phyloP scores from a whole-genome alignment of 305 asterid genomes.

The Solanum chacoense region DNA sequence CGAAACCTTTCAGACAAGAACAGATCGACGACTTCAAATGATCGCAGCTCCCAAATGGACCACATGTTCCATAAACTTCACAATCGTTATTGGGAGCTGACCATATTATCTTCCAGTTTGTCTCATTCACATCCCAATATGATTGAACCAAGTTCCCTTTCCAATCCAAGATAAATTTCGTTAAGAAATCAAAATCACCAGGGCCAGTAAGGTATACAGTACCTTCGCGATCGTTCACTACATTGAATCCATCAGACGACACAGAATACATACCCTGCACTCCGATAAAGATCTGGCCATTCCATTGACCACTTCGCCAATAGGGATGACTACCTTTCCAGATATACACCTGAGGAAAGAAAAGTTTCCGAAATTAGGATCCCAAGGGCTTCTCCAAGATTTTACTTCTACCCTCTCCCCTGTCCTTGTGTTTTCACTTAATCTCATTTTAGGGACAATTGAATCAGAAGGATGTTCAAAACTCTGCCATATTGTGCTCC shows the following conservation, averaged over 20 bases:
- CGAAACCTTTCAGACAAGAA: conserved; percentile 45
- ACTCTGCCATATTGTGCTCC: conserved; percentile 27
- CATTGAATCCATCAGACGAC: conserved; percentile 13
- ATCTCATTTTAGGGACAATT: not conserved
- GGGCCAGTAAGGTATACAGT: conserved; percentile 13
- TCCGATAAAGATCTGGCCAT: conserved; percentile 25
- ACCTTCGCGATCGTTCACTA: conserved; percentile 10
- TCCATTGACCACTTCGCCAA: conserved; percentile 45
- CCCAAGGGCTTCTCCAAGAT: not conserved
- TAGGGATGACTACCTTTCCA: conserved; percentile 22
- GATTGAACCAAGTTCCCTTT: conserved; percentile 19
- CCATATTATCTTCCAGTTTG: conserved; percentile 16
- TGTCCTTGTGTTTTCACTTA: not conserved
- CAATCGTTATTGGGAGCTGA: conserved; percentile 20
- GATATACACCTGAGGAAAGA: conserved; percentile 15
- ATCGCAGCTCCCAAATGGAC: conserved; percentile 40
- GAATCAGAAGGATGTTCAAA: conserved; percentile 12
- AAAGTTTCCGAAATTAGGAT: not conserved
- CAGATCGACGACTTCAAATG: conserved; percentile 2
- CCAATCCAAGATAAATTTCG: conserved; percentile 14
- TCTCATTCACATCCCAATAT: conserved; percentile 17
- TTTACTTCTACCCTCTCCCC: not conserved
- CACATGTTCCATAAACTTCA: conserved; percentile 38
- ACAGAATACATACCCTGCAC: conserved; percentile 18
- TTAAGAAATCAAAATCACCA: not conserved